Conservation (phyloP, 176 grass and related monocot species). For the Eragrostis curvula region DNA sequence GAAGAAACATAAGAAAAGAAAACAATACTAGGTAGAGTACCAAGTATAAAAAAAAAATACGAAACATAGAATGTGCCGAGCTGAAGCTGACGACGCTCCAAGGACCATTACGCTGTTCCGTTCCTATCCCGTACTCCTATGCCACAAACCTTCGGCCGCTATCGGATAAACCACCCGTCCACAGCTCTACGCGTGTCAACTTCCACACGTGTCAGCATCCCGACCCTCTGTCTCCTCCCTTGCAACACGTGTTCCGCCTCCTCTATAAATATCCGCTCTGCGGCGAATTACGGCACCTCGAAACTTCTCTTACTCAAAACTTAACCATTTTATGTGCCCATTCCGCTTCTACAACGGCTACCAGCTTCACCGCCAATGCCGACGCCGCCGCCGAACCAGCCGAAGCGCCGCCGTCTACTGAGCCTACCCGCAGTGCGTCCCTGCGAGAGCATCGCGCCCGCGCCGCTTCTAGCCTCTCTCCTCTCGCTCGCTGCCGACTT, state of each 20-base stretch:
- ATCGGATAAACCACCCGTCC: background rate
- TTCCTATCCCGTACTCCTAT: conserved; percentile 27
- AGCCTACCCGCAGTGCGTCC: conserved; percentile 57
- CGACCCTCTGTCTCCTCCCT: background rate
- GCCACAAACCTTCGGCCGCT: background rate
- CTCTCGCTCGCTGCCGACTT: conserved; percentile 58
- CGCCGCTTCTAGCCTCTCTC: conserved; percentile 61
- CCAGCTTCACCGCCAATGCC: conserved; percentile 23
- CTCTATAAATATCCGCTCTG: conserved; percentile 28
- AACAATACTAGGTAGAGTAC: background rate
- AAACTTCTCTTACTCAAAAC: background rate
- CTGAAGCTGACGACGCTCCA: background rate
- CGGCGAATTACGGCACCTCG: conserved; percentile 11
- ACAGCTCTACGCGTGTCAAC: conserved; percentile 47
- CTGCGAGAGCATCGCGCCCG: conserved; percentile 61
- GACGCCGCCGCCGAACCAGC: conserved; percentile 2
- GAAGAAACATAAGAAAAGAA: too few species aligned
- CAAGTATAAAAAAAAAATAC: background rate
- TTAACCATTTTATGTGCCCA: conserved; percentile 27
- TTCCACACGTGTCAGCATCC: conserved; percentile 41
- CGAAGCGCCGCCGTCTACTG: conserved; percentile 41
- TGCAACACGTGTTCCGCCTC: conserved; percentile 39
- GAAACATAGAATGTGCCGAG: background rate
- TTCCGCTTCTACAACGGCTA: background rate
- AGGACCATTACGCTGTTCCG: background rate